Base-by-base conservation (phyloP, 192 early-diverging fungal genomes). In the Coemansia sp. region DNA sequence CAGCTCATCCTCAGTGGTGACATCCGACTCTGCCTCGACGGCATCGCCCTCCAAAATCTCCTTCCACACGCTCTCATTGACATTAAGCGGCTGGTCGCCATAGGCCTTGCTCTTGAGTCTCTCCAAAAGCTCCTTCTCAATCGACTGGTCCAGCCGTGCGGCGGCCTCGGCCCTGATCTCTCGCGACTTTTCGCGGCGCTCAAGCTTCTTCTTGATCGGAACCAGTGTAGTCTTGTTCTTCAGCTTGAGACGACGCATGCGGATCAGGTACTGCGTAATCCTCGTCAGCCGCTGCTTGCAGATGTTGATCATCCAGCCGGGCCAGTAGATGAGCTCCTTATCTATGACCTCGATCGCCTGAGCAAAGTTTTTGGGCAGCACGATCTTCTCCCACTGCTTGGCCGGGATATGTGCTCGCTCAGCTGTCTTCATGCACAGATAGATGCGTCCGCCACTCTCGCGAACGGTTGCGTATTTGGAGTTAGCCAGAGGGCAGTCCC, bases 211-310 rank as follows among this genome's bases (percentile, higher is more conserved):
- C 72, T 93, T 94, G 79, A 99, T 88, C 0, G 90, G 88, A 53
- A 96, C 89, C 43, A 99, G 75, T 56, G 92, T 90, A 50, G 68
- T 65, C 82, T 74, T 86, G 67, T 89, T 90, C 76, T 94, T 96
- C 27, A 95, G 80, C 61, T 89, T 87, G 64, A 99, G 84, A 71
- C 91, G 89, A 65, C 97, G 88, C 92, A 95, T 95, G 68, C 93
- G 88, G 71, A 97, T 94, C 50, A 99, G 82, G 62, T 95, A 96
- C 75, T 99, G 96, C 32, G 93, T 97, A 55, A 97, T 93, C 85
- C 95, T 96, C 37, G 96, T 98, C 53, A 97, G 64, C 53, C 97
- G 87, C 74, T 98, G 96, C 74, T 99, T 99, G 86, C 94, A 96
- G 84, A 94, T 96, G 87, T 96, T 92, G 61, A 92, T 83, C 74